Conservation (phyloP, 768 basidiomycete species). For the Lactarius akahatsu region DNA sequence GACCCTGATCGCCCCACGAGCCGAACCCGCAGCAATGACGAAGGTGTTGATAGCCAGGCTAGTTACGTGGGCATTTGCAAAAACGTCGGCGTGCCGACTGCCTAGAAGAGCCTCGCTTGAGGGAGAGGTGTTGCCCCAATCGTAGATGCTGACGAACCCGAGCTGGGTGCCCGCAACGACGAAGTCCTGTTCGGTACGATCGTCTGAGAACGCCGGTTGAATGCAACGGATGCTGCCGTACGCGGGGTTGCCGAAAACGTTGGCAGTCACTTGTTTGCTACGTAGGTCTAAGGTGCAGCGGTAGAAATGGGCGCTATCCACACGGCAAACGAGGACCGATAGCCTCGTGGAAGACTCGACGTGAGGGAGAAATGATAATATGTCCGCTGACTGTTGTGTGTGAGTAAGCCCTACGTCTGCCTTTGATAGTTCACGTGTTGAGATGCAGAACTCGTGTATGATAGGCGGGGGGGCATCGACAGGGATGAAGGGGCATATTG, state of each 20-base stretch:
- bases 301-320: slow-evolving; percentile 51
- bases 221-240: slow-evolving; percentile 53
- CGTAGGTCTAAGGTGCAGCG: slow-evolving; percentile 44
- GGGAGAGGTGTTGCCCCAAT: slow-evolving; percentile 39
- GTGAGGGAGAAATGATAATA: slow-evolving; percentile 20
- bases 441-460: slow-evolving; percentile 15
- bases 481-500: slow-evolving; percentile 29
- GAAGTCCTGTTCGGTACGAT: slow-evolving; percentile 44
- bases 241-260: slow-evolving; percentile 51
- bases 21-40: slow-evolving; percentile 66
- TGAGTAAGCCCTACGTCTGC: background rate
- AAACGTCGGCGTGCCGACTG: slow-evolving; percentile 56
- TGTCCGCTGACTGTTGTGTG: background rate
- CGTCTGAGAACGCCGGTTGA: slow-evolving; percentile 47
- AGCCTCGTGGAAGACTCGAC: slow-evolving; percentile 13
- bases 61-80: slow-evolving; percentile 62
- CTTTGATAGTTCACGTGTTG: slow-evolving; percentile 2
- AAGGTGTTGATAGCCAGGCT: slow-evolving; percentile 59
- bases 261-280: slow-evolving; percentile 36
- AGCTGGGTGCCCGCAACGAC: slow-evolving; percentile 63
- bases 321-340: slow-evolving; percentile 52
- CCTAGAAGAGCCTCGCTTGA: slow-evolving; percentile 36
- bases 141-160: slow-evolving; percentile 63
- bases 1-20: slow-evolving; percentile 54
- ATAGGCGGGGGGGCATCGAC: slow-evolving; percentile 2